phyloP scores from a whole-genome alignment of 108 stramenopile species.

The Skeletonema marinoi region DNA sequence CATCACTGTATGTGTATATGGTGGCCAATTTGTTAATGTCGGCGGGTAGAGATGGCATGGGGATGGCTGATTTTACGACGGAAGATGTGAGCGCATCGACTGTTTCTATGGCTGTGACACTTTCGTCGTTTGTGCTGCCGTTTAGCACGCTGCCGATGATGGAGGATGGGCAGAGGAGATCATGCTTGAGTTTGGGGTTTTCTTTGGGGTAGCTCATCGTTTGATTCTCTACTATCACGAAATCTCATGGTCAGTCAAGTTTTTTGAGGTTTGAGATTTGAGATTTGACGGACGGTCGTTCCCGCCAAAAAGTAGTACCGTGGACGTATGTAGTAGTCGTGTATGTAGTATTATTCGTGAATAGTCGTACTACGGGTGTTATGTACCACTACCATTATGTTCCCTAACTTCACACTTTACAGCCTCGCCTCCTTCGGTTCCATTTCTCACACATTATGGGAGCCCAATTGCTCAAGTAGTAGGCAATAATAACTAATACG shows the following conservation, averaged over 20 bases:
- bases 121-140: neutral
- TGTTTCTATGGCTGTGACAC: neutral
- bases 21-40: conserved; percentile 24
- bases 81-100: conserved; percentile 25
- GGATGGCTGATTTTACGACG: conserved; percentile 24
- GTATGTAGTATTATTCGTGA: too few species aligned
- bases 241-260: neutral
- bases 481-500: too few species aligned
- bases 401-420: too few species aligned
- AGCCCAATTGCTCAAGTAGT: too few species aligned
- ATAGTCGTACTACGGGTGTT: too few species aligned
- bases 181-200: conserved; percentile 42
- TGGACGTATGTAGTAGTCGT: too few species aligned
- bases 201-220: conserved; percentile 35
- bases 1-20: conserved; percentile 76
- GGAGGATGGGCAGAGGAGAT: conserved; percentile 41
- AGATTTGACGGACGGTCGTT: too few species aligned
- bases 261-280: too few species aligned
- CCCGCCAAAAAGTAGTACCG: too few species aligned
- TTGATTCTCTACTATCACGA: neutral
- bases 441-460: too few species aligned
- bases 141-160: conserved; percentile 13
- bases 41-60: neutral
- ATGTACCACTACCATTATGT: too few species aligned
- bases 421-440: too few species aligned